Percentiles rank a stretch among this genome's conserved stretches.
Evolutionary conservation across 495 filamentous ascomycete species (phyloP).

Genomic region (Venustampulla echinocandica): DNA sequence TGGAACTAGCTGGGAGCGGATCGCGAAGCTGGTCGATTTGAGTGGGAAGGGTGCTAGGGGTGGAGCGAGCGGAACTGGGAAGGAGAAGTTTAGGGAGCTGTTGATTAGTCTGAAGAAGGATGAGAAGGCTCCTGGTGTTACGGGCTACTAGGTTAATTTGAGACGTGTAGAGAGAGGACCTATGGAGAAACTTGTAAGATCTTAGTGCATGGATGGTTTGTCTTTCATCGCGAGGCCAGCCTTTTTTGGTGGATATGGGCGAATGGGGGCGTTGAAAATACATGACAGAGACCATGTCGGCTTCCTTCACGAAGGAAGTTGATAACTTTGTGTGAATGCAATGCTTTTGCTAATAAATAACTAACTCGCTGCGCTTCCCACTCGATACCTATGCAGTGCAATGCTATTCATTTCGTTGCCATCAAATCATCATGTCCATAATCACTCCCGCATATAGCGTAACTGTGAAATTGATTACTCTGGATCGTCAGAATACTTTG

Average conservation of each 20-base stretch:
- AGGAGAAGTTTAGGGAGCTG: constrained; percentile 90
- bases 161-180: not conserved
- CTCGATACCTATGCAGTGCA: no score
- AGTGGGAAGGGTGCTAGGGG: constrained; percentile 86
- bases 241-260: constrained; percentile 12
- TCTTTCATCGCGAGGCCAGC: constrained; percentile 11
- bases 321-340: not conserved
- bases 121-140: constrained; percentile 84
- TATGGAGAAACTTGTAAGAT: constrained; percentile 13
- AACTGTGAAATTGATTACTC: no score
- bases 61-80: constrained; percentile 78
- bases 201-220: constrained; percentile 12
- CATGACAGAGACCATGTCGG: constrained; percentile 14
- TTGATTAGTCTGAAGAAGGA: constrained; percentile 85
- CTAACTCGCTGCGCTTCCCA: not conserved
- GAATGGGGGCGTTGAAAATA: constrained; percentile 20
- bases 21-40: constrained; percentile 91
- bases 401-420: constrained; percentile 2
- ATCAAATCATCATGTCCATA: constrained; percentile 17
- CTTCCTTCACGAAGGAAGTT: constrained; percentile 1
- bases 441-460: no score
- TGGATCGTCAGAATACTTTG: constrained; percentile 24
- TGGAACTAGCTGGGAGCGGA: constrained; percentile 96
- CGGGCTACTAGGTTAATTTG: constrained; percentile 38
- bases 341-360: not conserved